Evolutionary conservation across 2,329 filamentous ascomycete genomes (phyloP), one percentile per base, ranked within the genome.

Genomic region (Mycosphaerella sp.): DNA sequence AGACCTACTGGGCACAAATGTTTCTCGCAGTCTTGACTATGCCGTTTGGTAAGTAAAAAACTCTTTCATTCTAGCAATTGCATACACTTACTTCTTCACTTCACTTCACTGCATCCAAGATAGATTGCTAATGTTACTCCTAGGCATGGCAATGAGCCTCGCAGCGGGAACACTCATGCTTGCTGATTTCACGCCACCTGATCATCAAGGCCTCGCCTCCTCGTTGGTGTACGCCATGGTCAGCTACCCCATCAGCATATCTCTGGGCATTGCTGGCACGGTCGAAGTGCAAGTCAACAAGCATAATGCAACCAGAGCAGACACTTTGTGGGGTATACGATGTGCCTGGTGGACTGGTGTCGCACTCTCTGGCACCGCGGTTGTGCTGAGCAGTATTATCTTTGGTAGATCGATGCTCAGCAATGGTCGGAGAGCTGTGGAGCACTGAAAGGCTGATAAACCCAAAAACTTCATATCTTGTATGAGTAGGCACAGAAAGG

Each of bases 181-280:
- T 3, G 79, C 75, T 17, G 76, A 83, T 55, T 68, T 67, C 1
- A 70, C 75, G 44, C 59, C 64, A 4, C 64, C 66, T 8, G 67
- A 76, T 44, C 70, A 76, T 41, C 75, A 79, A 56, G 76, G 75
- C 3, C 68, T 77, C 8, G 74, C 75, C 0, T 74, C 74, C 0
- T 79, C 75, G 6, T 64, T 86, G 2, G 77, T 85, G 25, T 80
- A 76, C 48, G 85, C 82, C 0, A 72, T 84, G 9, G 78, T 86
- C 55, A 85, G 87, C 64, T 86, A 86, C 62, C 78, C 77, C 52
- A 84, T 86, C 37, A 79, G 79, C 2, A 67, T 86, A 5, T 81
- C 79, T 0, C 70, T 87, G 0, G 84, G 82, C 0, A 75, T 87
- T 39, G 82, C 82, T 0, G 82, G 80, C 0, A 84, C 80, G 0